Base-by-base conservation (phyloP, 495 filamentous ascomycete species). In the Aspergillus cavernicola region DNA sequence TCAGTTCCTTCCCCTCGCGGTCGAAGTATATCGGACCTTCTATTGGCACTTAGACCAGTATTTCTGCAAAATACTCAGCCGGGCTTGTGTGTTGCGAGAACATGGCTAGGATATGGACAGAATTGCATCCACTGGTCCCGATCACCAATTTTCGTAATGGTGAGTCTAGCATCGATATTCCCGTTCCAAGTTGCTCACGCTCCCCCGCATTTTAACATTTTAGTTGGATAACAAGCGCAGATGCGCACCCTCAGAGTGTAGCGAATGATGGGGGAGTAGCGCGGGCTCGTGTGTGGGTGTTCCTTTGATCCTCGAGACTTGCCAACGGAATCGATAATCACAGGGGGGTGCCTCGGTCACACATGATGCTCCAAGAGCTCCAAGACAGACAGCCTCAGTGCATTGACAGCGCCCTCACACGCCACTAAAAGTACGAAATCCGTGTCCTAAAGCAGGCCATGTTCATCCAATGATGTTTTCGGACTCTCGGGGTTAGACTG, bases 271-370 rank as follows among this genome's bases (percentile, higher is more conserved):
- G 22, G 33, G 33, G 13, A 10, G 18, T 40, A 20, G 42, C 26
- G 33, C 16, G 20, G 15, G 42, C 23, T 44, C 32, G 44, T 39
- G 44, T 29, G 9, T 38, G 13, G 32, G 33, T 33, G 46, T 45
- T 46, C 41, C 24, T 32, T 29, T 29, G 15, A 50, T 32, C 24
- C 50, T 45, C 49, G 32, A 35, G 20, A 42, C 49, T 53, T 53
- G 35, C 55, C 61, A 44, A 42, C 29, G 5, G 29, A 24, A 39
- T 53, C 29, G 55, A 42, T 24, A 13, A 57, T 58, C 51, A 48
- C 39, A 37, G 51, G 33, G 31, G 51, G 44, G 36, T 43, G 53
- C 63, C 63, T 66, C 63, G 63, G 63, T 66, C 55, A 57, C 64
- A 66, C 60, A 64, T 64, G 60, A 62, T 53, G 31, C 49, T 52